Percentiles rank a stretch among this genome's conserved stretches.
These are phyloP conservation scores for Colletotrichum euphorbiae DNA, from an alignment of 2,329 filamentous ascomycete genomes.

Conservation along the genomic window DNA sequence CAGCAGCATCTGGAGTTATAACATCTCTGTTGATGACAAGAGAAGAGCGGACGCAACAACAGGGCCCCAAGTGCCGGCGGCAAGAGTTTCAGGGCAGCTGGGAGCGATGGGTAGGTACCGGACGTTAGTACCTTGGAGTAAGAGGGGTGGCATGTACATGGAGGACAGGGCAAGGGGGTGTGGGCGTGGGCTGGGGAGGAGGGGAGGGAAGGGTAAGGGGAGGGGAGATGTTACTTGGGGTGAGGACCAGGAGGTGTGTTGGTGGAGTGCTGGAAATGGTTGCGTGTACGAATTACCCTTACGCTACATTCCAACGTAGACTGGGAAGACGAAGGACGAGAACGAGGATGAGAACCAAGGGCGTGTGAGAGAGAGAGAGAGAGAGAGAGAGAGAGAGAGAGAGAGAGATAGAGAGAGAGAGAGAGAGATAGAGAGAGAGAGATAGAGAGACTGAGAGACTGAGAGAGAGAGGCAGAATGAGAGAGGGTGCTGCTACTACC, in stretches of 20 bases:
- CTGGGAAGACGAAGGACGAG: not conserved
- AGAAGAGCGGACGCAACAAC: conserved; percentile 36
- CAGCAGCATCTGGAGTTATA: conserved; percentile 39
- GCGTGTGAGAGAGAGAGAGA: not conserved
- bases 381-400: not conserved
- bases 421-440: not conserved
- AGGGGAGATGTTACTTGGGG: not conserved
- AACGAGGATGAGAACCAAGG: not conserved
- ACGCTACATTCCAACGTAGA: too few species aligned
- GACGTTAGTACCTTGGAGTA: not conserved
- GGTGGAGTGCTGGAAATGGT: not conserved
- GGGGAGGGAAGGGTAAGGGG: not conserved
- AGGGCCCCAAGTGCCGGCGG: conserved; percentile 37
- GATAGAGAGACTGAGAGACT: not conserved
- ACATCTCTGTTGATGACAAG: conserved; percentile 36
- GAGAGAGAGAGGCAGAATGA: not conserved
- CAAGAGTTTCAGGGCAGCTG: conserved; percentile 40
- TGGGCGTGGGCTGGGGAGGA: not conserved
- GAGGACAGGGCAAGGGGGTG: conserved; percentile 5
- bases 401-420: not conserved
- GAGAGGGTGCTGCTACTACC: not conserved
- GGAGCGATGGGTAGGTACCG: conserved; percentile 17
- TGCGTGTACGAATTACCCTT: not conserved
- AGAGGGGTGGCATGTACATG: conserved; percentile 13
- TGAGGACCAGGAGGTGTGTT: conserved; percentile 2